These are phyloP conservation scores for Allomyces macrogynus DNA, from an alignment of 192 early-diverging fungal species.

Conservation along the genomic window DNA sequence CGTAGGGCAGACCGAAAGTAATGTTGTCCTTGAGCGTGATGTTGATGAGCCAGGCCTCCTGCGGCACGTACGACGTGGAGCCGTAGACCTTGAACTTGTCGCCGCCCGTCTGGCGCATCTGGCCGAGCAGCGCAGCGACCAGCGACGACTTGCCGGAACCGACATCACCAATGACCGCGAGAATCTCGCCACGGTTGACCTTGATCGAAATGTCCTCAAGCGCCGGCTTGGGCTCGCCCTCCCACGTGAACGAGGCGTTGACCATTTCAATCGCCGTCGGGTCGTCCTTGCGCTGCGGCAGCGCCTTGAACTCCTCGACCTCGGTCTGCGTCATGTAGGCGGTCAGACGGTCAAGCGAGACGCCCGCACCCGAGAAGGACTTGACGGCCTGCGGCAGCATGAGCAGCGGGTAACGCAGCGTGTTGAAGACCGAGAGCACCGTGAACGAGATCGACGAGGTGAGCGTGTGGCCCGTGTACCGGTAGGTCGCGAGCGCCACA, in stretches of 20 bases:
- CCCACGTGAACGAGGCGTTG: neutral
- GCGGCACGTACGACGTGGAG: conserved; percentile 36
- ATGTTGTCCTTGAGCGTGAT: conserved; percentile 54
- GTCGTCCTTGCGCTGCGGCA: conserved; percentile 7
- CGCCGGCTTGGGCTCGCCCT: conserved; percentile 5
- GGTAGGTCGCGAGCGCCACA: conserved; percentile 15
- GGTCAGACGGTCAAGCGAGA: conserved; percentile 33
- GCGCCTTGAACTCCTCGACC: conserved; percentile 22
- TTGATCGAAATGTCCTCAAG: neutral
- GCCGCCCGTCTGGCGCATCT: conserved; percentile 12
- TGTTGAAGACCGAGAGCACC: conserved; percentile 45
- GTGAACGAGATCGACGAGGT: conserved; percentile 31
- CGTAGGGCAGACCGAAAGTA: conserved; percentile 44
- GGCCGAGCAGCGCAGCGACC: conserved; percentile 21
- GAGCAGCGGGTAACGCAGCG: conserved; percentile 44
- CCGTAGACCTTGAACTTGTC: conserved; percentile 23
- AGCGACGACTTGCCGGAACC: conserved; percentile 34
- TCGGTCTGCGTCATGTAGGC: conserved; percentile 38
- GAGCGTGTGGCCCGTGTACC: conserved; percentile 4
- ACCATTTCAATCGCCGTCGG: neutral
- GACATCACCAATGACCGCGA: conserved; percentile 24
- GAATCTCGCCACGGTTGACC: conserved; percentile 1
- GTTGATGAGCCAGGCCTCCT: conserved; percentile 52
- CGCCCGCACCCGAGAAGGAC: conserved; percentile 16
- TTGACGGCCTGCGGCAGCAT: conserved; percentile 14